A percentile compares a stretch with the other conserved stretches of the same genome.
These are phyloP conservation scores for Erysiphe neolycopersici DNA, from an alignment of 2,329 filamentous ascomycete species.

Conservation along the genomic window DNA sequence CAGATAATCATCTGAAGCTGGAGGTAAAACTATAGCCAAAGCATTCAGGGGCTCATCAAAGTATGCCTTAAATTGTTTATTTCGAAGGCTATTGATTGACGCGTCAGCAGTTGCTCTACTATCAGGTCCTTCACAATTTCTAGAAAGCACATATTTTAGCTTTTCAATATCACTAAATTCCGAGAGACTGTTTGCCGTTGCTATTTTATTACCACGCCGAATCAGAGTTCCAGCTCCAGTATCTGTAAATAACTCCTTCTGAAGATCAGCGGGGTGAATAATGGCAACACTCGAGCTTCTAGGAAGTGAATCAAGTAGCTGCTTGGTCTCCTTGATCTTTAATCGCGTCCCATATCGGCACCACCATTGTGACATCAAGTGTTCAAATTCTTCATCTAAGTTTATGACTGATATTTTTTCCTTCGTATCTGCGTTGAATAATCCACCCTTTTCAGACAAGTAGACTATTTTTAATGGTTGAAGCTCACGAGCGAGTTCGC, in stretches of 20 bases:
- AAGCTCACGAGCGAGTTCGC: conserved; percentile 66
- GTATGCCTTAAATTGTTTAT: conserved; percentile 69
- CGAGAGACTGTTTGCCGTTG: conserved; percentile 40
- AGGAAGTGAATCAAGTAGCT: conserved; percentile 65
- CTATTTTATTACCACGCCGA: conserved; percentile 70
- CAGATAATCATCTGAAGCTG: conserved; percentile 34
- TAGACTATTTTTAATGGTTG: conserved; percentile 96
- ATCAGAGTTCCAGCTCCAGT: conserved; percentile 86
- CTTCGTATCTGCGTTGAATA: conserved; percentile 80
- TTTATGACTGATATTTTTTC: conserved; percentile 96
- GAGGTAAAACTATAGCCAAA: conserved; percentile 63
- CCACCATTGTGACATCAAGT: conserved; percentile 83
- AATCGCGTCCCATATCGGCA: conserved; percentile 81
- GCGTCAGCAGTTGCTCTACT: conserved; percentile 62
- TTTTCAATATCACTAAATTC: conserved; percentile 52
- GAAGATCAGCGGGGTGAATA: conserved; percentile 82
- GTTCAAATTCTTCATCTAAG: conserved; percentile 83
- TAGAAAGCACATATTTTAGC: conserved; percentile 57
- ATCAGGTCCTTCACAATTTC: conserved; percentile 60
- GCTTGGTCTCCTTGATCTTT: conserved; percentile 96
- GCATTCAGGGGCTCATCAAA: conserved; percentile 88
- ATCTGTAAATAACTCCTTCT: conserved; percentile 93
- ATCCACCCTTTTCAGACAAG: conserved; percentile 87
- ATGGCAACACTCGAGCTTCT: conserved; percentile 88
- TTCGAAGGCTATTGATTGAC: conserved; percentile 55